Evolutionary conservation across 2,329 filamentous ascomycete species (phyloP).

Genomic region (Cladophialophora immunda): DNA sequence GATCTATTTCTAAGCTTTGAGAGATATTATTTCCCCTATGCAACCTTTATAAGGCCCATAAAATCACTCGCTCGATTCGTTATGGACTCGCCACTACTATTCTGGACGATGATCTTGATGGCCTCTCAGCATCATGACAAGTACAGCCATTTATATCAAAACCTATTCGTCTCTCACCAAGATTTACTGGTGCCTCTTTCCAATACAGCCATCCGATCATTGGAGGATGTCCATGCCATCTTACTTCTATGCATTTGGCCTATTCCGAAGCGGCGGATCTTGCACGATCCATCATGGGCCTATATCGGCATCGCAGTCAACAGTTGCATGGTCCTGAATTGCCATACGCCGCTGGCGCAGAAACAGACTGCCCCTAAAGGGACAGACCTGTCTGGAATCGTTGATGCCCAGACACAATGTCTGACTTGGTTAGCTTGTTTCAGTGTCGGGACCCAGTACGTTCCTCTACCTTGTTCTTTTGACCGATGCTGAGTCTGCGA

Average conservation of each 20-base stretch:
- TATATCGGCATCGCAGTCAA: conserved; percentile 20
- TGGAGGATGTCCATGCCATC: conserved; percentile 16
- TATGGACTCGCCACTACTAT: conserved; percentile 5
- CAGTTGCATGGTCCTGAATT: conserved; percentile 5
- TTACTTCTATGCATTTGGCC: conserved; percentile 20
- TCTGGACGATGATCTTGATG: conserved; percentile 17
- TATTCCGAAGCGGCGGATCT: conserved; percentile 1
- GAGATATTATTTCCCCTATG: conserved; percentile 7
- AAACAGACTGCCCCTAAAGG: background rate
- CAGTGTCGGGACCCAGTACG: conserved; percentile 6
- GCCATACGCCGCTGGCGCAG: conserved; percentile 11
- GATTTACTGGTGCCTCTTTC: background rate
- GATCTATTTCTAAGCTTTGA: conserved; percentile 11
- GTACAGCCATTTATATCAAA: too few species aligned
- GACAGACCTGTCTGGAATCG: too few species aligned
- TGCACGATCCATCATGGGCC: conserved; percentile 20
- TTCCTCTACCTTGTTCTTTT: background rate
- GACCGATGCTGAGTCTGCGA: background rate
- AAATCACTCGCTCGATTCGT: background rate
- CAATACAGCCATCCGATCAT: conserved; percentile 12
- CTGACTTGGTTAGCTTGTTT: conserved; percentile 20
- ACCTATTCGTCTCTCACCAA: too few species aligned
- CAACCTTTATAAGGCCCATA: conserved; percentile 7
- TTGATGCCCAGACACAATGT: background rate
- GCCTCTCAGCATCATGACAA: background rate